Conservation (phyloP, 805 yeast genomes). For the Candida hispaniensis region DNA sequence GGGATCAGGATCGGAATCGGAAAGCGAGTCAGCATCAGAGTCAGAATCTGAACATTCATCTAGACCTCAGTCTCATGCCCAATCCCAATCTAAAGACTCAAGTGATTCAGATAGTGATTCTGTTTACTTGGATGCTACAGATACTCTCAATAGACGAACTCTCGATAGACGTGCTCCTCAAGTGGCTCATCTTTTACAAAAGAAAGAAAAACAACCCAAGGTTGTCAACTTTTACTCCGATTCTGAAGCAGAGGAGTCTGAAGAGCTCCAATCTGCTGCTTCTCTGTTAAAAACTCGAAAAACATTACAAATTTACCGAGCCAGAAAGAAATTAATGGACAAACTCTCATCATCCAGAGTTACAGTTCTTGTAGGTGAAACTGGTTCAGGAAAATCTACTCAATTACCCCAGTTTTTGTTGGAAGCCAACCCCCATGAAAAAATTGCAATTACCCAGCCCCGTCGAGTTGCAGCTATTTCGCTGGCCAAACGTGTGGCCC, state of each 20-base stretch:
- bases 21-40: too few species aligned
- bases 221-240: conserved; percentile 19
- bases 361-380: conserved; percentile 83
- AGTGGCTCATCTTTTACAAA: too few species aligned
- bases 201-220: conserved; percentile 1
- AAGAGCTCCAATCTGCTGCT: not conserved
- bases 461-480: conserved; percentile 96
- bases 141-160: too few species aligned
- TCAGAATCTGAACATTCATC: too few species aligned
- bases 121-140: too few species aligned
- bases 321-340: conserved; percentile 50
- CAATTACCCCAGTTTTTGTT: conserved; percentile 90
- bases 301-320: conserved; percentile 65
- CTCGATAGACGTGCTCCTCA: too few species aligned
- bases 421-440: conserved; percentile 34
- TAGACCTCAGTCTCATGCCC: too few species aligned
- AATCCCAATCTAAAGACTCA: too few species aligned
- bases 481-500: conserved; percentile 83
- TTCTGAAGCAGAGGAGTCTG: conserved; percentile 18
- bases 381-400: conserved; percentile 97
- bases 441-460: conserved; percentile 91
- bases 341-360: conserved; percentile 50
- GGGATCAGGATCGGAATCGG: too few species aligned
- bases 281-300: conserved; percentile 41
- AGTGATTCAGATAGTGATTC: too few species aligned